Conservation (phyloP, 2,329 filamentous ascomycete genomes). For the Fusarium concolor region DNA sequence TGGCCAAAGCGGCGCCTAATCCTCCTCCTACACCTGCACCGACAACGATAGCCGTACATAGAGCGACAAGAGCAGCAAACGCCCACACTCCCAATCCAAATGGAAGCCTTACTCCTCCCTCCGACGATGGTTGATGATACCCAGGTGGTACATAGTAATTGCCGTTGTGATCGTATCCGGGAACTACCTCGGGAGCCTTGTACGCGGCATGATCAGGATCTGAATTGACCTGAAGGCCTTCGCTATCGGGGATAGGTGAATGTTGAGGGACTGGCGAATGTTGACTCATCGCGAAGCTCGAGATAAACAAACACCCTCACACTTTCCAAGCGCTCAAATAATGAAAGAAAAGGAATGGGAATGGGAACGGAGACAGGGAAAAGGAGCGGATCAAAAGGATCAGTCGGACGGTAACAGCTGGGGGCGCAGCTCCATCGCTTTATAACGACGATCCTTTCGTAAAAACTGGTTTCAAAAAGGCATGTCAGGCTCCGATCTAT, state of each 20-base stretch:
- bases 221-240: conserved; percentile 34
- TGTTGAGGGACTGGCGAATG: neutral
- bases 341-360: neutral
- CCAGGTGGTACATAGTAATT: conserved; percentile 21
- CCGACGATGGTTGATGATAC: conserved; percentile 3
- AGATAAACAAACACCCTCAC: too few species aligned
- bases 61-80: conserved; percentile 27
- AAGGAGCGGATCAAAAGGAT: neutral
- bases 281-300: neutral
- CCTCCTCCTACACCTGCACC: conserved; percentile 35
- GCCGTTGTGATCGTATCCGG: neutral
- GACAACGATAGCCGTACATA: conserved; percentile 30
- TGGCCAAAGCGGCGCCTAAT: conserved; percentile 30
- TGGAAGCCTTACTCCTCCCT: conserved; percentile 10
- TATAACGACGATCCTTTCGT: conserved; percentile 20
- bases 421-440: conserved; percentile 12
- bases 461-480: conserved; percentile 19
- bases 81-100: conserved; percentile 37
- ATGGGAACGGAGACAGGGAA: neutral
- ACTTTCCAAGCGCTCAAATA: neutral
- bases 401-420: neutral
- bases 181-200: conserved; percentile 29
- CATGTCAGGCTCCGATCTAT: conserved; percentile 18
- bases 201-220: conserved; percentile 14
- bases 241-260: conserved; percentile 15